phyloP scores from a whole-genome alignment of 2,329 filamentous ascomycete genomes.

The Ceratocystis albifundus region DNA sequence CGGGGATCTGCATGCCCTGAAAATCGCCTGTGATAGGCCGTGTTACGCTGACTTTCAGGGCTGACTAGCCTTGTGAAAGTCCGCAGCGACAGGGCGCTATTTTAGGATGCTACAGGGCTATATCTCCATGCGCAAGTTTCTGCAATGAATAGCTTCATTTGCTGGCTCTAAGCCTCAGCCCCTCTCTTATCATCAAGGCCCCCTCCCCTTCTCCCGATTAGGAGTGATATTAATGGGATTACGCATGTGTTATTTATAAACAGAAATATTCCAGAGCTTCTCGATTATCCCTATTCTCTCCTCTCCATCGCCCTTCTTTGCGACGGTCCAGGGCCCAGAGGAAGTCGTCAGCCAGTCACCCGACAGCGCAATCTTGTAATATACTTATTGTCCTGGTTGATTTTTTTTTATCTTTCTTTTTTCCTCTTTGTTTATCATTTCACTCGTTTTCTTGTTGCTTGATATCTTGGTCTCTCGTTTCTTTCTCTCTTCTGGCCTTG shows the following conservation, averaged over 20 bases:
- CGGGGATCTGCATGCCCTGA: not conserved
- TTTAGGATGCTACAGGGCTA: not conserved
- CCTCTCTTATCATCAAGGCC: not conserved
- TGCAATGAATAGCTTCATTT: not conserved
- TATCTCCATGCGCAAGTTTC: not conserved
- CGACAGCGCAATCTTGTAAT: not conserved
- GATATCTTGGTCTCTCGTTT: not conserved
- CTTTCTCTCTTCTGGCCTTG: not conserved
- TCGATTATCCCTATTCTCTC: slow-evolving; percentile 5
- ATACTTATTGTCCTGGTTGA: not conserved
- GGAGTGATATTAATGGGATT: not conserved
- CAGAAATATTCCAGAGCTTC: slow-evolving; percentile 3
- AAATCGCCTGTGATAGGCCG: not conserved
- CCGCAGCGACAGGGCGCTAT: not conserved
- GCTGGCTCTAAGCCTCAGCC: not conserved
- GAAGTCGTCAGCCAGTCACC: not conserved
- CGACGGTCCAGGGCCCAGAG: slow-evolving; percentile 6
- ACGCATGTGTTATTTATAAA: slow-evolving; percentile 3
- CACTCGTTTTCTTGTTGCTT: not conserved
- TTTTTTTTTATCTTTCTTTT: too few species aligned
- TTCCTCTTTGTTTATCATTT: not conserved
- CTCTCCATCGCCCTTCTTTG: slow-evolving; percentile 10
- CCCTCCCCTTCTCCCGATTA: too few species aligned
- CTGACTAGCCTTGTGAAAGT: not conserved
- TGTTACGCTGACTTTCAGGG: not conserved